A percentile compares a stretch with the other conserved stretches of the same genome.
Conservation (phyloP, 495 filamentous ascomycete genomes). For the Penicillium paxilli region DNA sequence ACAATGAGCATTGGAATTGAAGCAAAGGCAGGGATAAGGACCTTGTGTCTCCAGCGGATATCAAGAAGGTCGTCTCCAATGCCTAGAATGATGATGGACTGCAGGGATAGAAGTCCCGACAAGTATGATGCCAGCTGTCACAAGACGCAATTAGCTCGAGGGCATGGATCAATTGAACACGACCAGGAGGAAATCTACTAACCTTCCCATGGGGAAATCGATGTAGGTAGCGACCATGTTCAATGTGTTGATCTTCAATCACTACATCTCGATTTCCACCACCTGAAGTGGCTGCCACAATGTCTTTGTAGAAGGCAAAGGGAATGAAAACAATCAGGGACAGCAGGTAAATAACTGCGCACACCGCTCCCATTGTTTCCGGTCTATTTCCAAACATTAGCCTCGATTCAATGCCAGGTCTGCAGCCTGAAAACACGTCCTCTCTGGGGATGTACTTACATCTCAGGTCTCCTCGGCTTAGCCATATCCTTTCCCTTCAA, state of each 20-base stretch:
- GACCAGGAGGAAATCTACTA: constrained; percentile 7
- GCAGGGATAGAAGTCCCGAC: constrained; percentile 87
- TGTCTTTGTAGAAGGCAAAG: constrained; percentile 97
- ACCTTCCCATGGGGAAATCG: constrained; percentile 94
- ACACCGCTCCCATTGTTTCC: constrained; percentile 96
- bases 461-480: constrained; percentile 71
- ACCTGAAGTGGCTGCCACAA: constrained; percentile 92
- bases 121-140: constrained; percentile 87
- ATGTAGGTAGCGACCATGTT: constrained; percentile 79
- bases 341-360: constrained; percentile 88
- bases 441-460: constrained; percentile 52
- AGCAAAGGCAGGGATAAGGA: constrained; percentile 93
- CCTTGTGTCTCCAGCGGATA: constrained; percentile 97
- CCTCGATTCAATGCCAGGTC: constrained; percentile 2
- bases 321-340: constrained; percentile 88
- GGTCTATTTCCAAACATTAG: constrained; percentile 54
- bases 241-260: constrained; percentile 60
- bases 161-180: neutral
- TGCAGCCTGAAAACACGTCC: neutral
- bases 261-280: constrained; percentile 89
- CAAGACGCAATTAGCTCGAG: neutral
- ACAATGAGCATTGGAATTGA: constrained; percentile 93
- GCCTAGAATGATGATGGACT: constrained; percentile 85
- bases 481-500: constrained; percentile 89
- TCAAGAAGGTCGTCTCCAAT: constrained; percentile 97